Conservation (phyloP, 306 rosid species). For the Hippophae gyantsensis region DNA sequence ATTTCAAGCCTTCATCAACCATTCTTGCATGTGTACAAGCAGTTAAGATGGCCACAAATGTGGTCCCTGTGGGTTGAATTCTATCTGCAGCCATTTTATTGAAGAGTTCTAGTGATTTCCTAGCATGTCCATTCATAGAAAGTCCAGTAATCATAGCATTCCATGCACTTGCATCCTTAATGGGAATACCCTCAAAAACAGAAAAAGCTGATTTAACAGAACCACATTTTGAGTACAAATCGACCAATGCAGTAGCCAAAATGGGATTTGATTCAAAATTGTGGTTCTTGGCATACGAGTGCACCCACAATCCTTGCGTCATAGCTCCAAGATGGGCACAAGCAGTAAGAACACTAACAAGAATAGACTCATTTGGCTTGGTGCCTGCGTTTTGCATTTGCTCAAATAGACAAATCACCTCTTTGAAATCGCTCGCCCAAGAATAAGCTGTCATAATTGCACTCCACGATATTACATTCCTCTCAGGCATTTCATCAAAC, state of each 20-base stretch:
- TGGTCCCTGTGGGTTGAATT: slow-evolving; percentile 39
- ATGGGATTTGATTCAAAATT: slow-evolving; percentile 30
- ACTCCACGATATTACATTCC: slow-evolving; percentile 59
- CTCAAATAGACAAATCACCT: slow-evolving; percentile 32
- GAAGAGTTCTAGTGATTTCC: slow-evolving; percentile 47
- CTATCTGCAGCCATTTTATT: slow-evolving; percentile 30
- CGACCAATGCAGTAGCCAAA: slow-evolving; percentile 55
- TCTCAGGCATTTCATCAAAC: slow-evolving; percentile 72
- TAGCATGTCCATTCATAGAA: slow-evolving; percentile 53
- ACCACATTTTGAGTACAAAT: slow-evolving; percentile 48
- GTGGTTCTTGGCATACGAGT: slow-evolving; percentile 29
- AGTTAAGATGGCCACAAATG: slow-evolving; percentile 50
- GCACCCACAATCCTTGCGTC: slow-evolving; percentile 36
- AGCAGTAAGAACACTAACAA: slow-evolving; percentile 36
- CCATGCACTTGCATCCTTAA: slow-evolving; percentile 46
- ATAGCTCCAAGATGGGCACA: slow-evolving; percentile 39
- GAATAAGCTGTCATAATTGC: slow-evolving; percentile 43
- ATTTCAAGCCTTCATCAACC: slow-evolving; percentile 46
- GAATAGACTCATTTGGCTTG: slow-evolving; percentile 33
- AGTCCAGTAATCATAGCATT: slow-evolving; percentile 62
- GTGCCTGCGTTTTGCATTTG: slow-evolving; percentile 29
- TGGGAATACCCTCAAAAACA: slow-evolving; percentile 23
- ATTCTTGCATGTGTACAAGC: slow-evolving; percentile 57
- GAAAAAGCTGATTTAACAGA: slow-evolving; percentile 29
- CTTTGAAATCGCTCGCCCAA: slow-evolving; percentile 26